A percentile compares a stretch with the other conserved stretches of the same genome.
These are phyloP conservation scores for Osmanthus fragrans DNA, from an alignment of 257 asterid genomes.

Conservation along the genomic window DNA sequence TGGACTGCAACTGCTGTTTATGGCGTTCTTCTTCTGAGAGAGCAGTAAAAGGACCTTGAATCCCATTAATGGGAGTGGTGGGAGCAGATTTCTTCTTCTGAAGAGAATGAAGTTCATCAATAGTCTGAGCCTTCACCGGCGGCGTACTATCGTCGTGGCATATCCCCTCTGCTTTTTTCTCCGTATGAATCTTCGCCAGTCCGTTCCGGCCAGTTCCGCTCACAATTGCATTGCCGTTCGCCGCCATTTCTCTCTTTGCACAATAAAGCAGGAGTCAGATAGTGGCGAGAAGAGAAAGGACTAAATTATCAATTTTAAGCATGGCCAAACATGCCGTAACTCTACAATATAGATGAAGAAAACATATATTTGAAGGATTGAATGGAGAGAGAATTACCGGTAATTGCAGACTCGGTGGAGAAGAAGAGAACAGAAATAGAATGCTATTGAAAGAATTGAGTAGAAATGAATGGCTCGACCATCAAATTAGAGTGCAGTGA, in stretches of 20 bases:
- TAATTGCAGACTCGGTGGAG: slow-evolving; percentile 2
- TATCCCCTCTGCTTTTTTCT: slow-evolving; percentile 38
- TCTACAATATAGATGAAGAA: background rate
- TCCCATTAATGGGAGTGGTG: slow-evolving; percentile 45
- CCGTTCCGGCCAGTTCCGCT: slow-evolving; percentile 43
- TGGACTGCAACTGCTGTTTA: slow-evolving; percentile 61
- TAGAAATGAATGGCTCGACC: slow-evolving; percentile 10
- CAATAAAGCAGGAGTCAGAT: background rate
- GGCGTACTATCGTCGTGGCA: slow-evolving; percentile 63
- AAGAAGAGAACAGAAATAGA: background rate
- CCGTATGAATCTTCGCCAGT: slow-evolving; percentile 58
- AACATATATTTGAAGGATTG: background rate
- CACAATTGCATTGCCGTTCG: slow-evolving; percentile 36
- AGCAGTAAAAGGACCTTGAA: slow-evolving; percentile 35
- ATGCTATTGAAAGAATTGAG: slow-evolving; percentile 3
- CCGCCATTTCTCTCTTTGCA: slow-evolving; percentile 47
- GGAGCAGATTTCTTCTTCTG: slow-evolving; percentile 72
- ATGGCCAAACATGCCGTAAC: background rate
- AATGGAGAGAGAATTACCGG: slow-evolving; percentile 18
- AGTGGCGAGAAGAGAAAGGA: background rate
- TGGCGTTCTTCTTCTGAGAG: slow-evolving; percentile 42
- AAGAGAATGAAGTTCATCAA: slow-evolving; percentile 67
- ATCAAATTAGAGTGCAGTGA: slow-evolving; percentile 12
- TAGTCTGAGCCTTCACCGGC: slow-evolving; percentile 64
- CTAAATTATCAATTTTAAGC: background rate